Evolutionary conservation across 768 basidiomycete genomes (phyloP).

Genomic region (Clavaria fumosa): DNA sequence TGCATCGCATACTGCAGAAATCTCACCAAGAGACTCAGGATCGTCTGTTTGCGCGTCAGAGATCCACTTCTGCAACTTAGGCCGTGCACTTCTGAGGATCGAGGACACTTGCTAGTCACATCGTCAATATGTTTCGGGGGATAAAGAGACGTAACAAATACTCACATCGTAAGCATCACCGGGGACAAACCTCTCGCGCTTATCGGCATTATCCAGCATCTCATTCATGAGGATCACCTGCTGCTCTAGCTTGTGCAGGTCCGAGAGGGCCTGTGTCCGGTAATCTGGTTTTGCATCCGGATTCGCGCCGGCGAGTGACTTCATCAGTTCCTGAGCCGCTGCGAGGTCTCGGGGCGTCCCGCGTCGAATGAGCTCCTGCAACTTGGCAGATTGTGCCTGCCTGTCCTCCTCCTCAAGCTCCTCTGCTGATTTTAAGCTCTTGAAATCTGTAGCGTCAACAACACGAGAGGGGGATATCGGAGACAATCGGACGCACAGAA

Average conservation of each 20-base stretch:
- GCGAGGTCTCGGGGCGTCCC: constrained; percentile 93
- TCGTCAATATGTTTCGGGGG: constrained; percentile 3
- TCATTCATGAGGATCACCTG: constrained; percentile 95
- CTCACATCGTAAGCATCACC: constrained; percentile 90
- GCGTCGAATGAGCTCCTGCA: constrained; percentile 94
- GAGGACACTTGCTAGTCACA: constrained; percentile 68
- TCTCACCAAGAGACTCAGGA: constrained; percentile 74
- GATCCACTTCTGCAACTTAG: constrained; percentile 97
- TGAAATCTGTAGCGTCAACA: neutral
- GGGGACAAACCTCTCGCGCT: constrained; percentile 64
- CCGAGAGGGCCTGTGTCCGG: constrained; percentile 72
- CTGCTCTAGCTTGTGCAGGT: constrained; percentile 87
- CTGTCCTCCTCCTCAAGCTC: constrained; percentile 95
- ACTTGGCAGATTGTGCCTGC: constrained; percentile 86
- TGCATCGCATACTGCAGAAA: neutral
- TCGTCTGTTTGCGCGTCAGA: constrained; percentile 84
- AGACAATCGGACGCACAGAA: constrained; percentile 34
- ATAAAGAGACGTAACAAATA: constrained; percentile 7
- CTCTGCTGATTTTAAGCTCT: constrained; percentile 90
- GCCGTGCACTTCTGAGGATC: constrained; percentile 66
- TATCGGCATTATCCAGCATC: constrained; percentile 87
- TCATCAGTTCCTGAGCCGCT: constrained; percentile 96
- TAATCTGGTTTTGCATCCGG: constrained; percentile 94
- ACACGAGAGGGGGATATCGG: no score
- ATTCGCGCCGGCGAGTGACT: constrained; percentile 83